Evolutionary conservation across 2,329 filamentous ascomycete genomes (phyloP).

Genomic region (Neoarthrinium moseri): DNA sequence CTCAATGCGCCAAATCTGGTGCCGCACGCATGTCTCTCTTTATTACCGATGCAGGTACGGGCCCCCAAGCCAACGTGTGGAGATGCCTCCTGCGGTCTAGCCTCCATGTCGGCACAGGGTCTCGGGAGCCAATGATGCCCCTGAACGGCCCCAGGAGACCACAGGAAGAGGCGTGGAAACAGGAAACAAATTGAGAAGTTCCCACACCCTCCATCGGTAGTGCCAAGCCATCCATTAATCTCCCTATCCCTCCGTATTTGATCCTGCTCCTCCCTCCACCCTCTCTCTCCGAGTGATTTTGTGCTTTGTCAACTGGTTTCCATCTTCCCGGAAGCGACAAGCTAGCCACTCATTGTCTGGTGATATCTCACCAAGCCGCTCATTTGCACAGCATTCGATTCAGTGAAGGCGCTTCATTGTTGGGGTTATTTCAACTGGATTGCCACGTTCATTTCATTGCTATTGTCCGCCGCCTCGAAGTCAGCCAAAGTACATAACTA

Average conservation of each 20-base stretch:
- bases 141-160: neutral
- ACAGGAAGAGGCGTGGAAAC: neutral
- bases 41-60: conserved; percentile 6
- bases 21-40: conserved; percentile 2
- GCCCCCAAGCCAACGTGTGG: conserved; percentile 3
- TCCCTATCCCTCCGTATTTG: conserved; percentile 6
- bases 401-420: conserved; percentile 16
- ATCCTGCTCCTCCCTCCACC: conserved; percentile 2
- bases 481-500: neutral
- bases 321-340: conserved; percentile 24
- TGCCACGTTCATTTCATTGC: conserved; percentile 22
- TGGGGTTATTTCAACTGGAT: conserved; percentile 12
- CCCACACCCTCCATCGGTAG: conserved; percentile 3
- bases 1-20: neutral
- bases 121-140: neutral
- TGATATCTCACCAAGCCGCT: conserved; percentile 29
- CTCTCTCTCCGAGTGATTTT: neutral
- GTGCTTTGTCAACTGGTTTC: conserved; percentile 14
- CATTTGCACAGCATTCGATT: conserved; percentile 22
- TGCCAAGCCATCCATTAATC: conserved; percentile 5
- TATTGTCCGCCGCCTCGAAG: conserved; percentile 9
- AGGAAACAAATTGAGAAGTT: conserved; percentile 5
- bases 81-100: conserved; percentile 9
- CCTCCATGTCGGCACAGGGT: conserved; percentile 1
- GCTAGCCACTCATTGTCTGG: conserved; percentile 27